Base-by-base conservation (phyloP, 306 rosid genomes). In the Luffa acutangula region DNA sequence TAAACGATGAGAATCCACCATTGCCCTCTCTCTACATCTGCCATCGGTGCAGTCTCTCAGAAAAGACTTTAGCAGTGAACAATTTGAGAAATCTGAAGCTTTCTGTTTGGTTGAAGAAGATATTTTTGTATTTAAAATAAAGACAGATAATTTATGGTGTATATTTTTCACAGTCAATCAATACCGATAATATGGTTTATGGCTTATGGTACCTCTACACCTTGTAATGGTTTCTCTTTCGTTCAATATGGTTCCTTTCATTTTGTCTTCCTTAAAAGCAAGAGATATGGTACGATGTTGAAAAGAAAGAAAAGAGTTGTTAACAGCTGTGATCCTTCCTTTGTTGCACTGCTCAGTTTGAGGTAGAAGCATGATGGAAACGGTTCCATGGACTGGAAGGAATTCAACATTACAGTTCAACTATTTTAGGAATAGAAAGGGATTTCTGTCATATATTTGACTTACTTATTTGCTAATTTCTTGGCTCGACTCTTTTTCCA, bases 81-180 rank as follows among this genome's bases (percentile, higher is more conserved):
- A 48, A 12, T 71, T 31, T 73, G 64, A 36, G 64, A 75, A 75
- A 52, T 75, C 78, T 54, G 78, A 52, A 75, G 78, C 78, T 75
- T 17, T 75, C 33, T 53, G 78, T 75, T 75, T 75, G 78, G 34
- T 53, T 75, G 78, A 75, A 75, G 64, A 75, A 51, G 64, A 75
- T 75, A 75, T 75, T 51, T 75, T 75, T 75, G 78, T 75, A 75
- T 53, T 75, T 75, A 52, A 75, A 75, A 75, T 52, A 52, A 75
- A 74, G 76, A 75, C 64, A 34, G 48, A 75, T 73, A 48, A 73
- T 51, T 51, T 73, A 73, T 75, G 64, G 64, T 75, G 78, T 75
- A 75, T 75, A 75, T 75, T 51, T 75, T 34, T 75, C 64, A 21
- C 20, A 75, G 78, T 53, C 48, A 9, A 75, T 75, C 78, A 53